Evolutionary conservation across 179 eudicot genomes (phyloP), one percentile per base, ranked within the genome.

Genomic region (Camellia oleifera): DNA sequence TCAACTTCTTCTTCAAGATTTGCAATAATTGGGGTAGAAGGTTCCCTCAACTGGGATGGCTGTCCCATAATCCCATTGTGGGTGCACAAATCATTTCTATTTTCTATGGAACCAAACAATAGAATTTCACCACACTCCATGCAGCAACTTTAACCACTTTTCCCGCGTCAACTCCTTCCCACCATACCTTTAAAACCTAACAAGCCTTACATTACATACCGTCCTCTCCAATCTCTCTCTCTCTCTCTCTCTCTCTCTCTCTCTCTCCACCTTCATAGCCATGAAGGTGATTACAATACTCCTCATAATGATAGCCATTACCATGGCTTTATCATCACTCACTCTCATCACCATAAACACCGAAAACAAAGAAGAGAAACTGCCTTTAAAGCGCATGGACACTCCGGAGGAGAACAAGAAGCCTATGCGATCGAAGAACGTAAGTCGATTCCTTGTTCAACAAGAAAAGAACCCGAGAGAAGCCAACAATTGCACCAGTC

Each of bases 101-200:
- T 5, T 52, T 52, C 6, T 5, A 52, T 52, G 4, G 0, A 3
- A 18, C 73, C 15, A 18, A 8, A 45, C 53, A 18, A 2, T 69
- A 74, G 63, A 57, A 74, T 42, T 69, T 0, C 18, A 40, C 63
- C 63, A 57, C 66, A 72, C 66, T 14, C 70, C 53, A 67, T 54
- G 64, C 82, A 79, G 46, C 72, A 74, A 23, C 52, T 54, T 72
- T 76, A 63, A 32, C 87, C 87, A 42, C 60, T 15, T 72, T 42
- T 62, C 56, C 78, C 72, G 85, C 79, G 85, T 86, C 88, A 85
- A 86, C 88, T 75, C 82, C 68, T 13, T 58, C 78, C 70, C 69
- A 75, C 69, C 81, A 32, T 32, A 32, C 40, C 57, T 76, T 79
- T 85, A 86, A 46, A 79, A 9, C 53, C 78, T 40, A 20, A 52